Conservation (phyloP, 805 yeast species). For the Maudiozyma saulgeensis region DNA sequence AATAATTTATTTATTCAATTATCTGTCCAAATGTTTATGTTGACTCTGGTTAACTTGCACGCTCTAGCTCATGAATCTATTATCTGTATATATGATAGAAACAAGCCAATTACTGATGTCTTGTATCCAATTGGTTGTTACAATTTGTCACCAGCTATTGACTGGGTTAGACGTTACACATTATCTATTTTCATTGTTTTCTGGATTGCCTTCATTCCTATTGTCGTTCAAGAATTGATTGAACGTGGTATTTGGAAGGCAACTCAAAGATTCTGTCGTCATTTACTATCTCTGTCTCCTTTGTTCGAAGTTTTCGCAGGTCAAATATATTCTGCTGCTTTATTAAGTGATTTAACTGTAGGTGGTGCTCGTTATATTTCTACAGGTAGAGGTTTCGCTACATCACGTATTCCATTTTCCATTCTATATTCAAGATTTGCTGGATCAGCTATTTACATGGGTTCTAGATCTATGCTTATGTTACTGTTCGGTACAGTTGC, state of each 20-base stretch:
- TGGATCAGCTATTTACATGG: slow-evolving; percentile 74
- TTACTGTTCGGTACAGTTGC: slow-evolving; percentile 64
- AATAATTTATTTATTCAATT: slow-evolving; percentile 70
- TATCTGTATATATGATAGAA: slow-evolving; percentile 55
- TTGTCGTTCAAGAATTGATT: slow-evolving; percentile 67
- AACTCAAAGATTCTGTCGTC: slow-evolving; percentile 57
- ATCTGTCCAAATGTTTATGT: slow-evolving; percentile 62
- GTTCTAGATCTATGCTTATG: slow-evolving; percentile 68
- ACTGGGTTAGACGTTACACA: slow-evolving; percentile 76
- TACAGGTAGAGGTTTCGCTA: slow-evolving; percentile 82
- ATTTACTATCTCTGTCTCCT: slow-evolving; percentile 63
- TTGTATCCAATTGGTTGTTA: slow-evolving; percentile 62
- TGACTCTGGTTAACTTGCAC: slow-evolving; percentile 61
- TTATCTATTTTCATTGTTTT: slow-evolving; percentile 74
- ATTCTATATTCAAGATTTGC: slow-evolving; percentile 70
- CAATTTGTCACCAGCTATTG: slow-evolving; percentile 62
- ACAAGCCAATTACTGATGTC: slow-evolving; percentile 59
- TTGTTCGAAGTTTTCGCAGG: slow-evolving; percentile 78
- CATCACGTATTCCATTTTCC: slow-evolving; percentile 68
- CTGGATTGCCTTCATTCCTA: slow-evolving; percentile 70
- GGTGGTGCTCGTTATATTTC: slow-evolving; percentile 86
- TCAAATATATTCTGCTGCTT: slow-evolving; percentile 64
- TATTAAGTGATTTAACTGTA: slow-evolving; percentile 60
- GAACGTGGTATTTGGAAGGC: slow-evolving; percentile 79
- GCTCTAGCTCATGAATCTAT: slow-evolving; percentile 65